Base-by-base conservation (phyloP, 78 protist species). In the Ministeria vibrans region DNA sequence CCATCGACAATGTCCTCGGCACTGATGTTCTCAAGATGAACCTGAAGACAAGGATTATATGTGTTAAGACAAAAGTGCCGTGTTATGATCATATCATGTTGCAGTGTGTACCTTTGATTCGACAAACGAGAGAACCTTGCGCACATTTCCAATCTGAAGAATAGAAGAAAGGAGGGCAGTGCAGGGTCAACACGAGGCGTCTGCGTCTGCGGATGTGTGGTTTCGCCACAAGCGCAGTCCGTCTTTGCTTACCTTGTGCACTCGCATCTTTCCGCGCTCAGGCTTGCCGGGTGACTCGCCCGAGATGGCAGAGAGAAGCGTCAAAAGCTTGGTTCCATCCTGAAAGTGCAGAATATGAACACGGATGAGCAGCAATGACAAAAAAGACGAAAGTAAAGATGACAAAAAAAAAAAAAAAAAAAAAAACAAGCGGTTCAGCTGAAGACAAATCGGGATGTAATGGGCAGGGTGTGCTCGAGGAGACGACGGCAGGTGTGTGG, bases 261-360 rank as follows among this genome's bases (percentile, higher is more conserved):
- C 42, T 30, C 81, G 80, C 82, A 83, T 75, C 76, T 75, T 83
- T 38, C 86, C 86, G 41, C 28, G 55, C 61, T 63, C 81, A 7
- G 86, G 77, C 49, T 70, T 64, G 45, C 43, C 61, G 51, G 83
- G 87, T 61, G 75, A 72, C 46, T 88, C 89, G 32, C 75, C 82
- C 42, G 94, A 82, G 63, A 93, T 90, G 69, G 90, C 59, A 82
- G 91, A 94, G 62, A 89, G 68, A 23, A 93, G 87, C 51, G 80
- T 74, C 64, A 93, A 78, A 61, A 93, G 89, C 23, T 66, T 49
- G 43, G 55, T 55, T 68, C 97, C 97, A 75, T 88, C 92, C 42
- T 45, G 64, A 23, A 93, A 80, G 77, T 92, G 93, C 0, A 71
- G 62, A 9, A 59, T 70, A 22, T 20, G 27, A 46, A 7, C 9